Conservation (phyloP, 805 yeast genomes). For the Blastobotrys chiropterorum region DNA sequence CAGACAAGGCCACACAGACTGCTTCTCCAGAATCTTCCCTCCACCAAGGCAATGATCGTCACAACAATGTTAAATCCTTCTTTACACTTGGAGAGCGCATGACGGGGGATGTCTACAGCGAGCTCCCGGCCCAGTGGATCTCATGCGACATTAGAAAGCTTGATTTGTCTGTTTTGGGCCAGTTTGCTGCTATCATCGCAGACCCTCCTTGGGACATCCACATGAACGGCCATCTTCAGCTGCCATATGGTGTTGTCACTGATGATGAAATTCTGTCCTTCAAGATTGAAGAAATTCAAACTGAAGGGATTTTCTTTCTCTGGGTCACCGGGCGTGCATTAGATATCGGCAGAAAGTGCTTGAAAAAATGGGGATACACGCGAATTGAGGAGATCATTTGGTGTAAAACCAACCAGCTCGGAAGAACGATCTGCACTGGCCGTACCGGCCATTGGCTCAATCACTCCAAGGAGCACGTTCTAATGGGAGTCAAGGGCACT, state of each 20-base stretch:
- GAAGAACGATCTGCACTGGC: conserved; percentile 88
- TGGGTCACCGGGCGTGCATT: conserved; percentile 97
- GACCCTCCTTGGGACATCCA: conserved; percentile 98
- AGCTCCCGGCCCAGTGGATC: conserved; percentile 76
- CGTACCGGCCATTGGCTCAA: conserved; percentile 96
- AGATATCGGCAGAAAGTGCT: conserved; percentile 75
- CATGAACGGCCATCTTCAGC: conserved; percentile 46
- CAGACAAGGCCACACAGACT: conserved; percentile 18
- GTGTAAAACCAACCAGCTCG: conserved; percentile 85
- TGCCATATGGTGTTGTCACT: conserved; percentile 17
- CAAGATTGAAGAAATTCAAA: conserved; percentile 64
- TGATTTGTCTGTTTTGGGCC: conserved; percentile 68
- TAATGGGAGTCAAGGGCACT: conserved; percentile 79
- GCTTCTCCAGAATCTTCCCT: conserved; percentile 8
- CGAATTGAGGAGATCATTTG: conserved; percentile 78
- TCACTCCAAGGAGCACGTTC: conserved; percentile 85
- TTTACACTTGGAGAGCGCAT: conserved; percentile 6
- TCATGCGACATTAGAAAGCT: conserved; percentile 73
- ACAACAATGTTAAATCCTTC: conserved; percentile 1
- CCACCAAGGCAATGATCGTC: conserved; percentile 15
- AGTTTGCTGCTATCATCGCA: conserved; percentile 70
- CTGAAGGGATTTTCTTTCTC: conserved; percentile 73
- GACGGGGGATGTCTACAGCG: conserved; percentile 14
- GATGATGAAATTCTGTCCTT: conserved; percentile 53
- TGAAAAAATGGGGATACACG: conserved; percentile 75